Conservation (phyloP, 2,329 filamentous ascomycete genomes). For the Alternaria sp. region DNA sequence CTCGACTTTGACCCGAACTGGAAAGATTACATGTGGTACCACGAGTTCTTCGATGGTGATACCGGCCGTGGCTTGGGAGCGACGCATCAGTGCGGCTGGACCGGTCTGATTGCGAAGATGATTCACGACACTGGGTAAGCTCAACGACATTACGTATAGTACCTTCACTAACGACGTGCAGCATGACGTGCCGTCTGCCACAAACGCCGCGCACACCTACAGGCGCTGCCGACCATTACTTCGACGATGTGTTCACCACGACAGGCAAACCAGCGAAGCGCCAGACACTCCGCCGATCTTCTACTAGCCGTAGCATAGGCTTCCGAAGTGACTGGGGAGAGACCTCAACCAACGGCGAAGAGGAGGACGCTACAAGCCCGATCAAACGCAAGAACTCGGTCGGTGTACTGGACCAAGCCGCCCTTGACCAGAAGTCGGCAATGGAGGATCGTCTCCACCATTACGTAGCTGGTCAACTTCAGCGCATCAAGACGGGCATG, state of each 20-base stretch:
- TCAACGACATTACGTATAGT: neutral
- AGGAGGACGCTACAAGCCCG: conserved; percentile 39
- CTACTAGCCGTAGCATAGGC: conserved; percentile 82
- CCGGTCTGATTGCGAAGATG: conserved; percentile 91
- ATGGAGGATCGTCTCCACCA: conserved; percentile 70
- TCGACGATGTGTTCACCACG: conserved; percentile 83
- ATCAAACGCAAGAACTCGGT: conserved; percentile 55
- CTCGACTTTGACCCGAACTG: conserved; percentile 92
- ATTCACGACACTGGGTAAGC: conserved; percentile 96
- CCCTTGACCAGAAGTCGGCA: conserved; percentile 44
- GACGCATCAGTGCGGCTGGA: conserved; percentile 96
- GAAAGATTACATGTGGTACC: conserved; percentile 94
- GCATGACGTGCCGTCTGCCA: conserved; percentile 56
- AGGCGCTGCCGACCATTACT: conserved; percentile 87
- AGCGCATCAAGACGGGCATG: conserved; percentile 69
- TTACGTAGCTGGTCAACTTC: conserved; percentile 82
- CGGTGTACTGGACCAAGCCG: conserved; percentile 61
- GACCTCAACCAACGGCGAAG: conserved; percentile 46
- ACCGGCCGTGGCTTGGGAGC: conserved; percentile 86
- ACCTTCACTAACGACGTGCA: conserved; percentile 51
- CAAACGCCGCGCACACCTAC: conserved; percentile 91
- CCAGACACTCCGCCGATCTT: conserved; percentile 74
- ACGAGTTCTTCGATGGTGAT: conserved; percentile 97
- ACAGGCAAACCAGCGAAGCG: conserved; percentile 50
- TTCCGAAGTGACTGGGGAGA: conserved; percentile 75